These are phyloP conservation scores for Pestalotiopsis sp. DNA, from an alignment of 2,329 filamentous ascomycete genomes.

Conservation along the genomic window DNA sequence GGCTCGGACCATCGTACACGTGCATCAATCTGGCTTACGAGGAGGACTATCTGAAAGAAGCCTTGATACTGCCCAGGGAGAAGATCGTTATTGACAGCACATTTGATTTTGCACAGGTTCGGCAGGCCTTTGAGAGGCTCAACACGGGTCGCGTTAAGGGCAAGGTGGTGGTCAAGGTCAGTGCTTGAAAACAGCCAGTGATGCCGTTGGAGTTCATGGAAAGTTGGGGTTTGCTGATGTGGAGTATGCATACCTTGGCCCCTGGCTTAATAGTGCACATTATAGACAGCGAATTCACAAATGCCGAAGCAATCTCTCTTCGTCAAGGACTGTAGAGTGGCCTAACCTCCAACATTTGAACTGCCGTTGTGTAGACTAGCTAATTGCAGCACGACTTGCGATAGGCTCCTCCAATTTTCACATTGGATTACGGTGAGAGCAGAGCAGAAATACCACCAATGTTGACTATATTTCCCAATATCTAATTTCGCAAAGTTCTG, in stretches of 20 bases:
- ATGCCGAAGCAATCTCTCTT: neutral
- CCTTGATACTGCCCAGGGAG: neutral
- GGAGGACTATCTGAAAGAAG: neutral
- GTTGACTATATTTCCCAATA: neutral
- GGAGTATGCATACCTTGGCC: neutral
- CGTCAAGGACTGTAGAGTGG: neutral
- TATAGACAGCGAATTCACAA: neutral
- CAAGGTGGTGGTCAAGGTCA: neutral
- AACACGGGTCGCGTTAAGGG: neutral
- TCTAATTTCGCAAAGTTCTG: neutral
- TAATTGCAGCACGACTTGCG: neutral
- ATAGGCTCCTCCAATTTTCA: neutral
- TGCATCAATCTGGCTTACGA: slow-evolving; percentile 8
- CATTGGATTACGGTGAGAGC: neutral
- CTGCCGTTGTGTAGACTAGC: neutral
- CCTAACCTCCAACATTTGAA: neutral
- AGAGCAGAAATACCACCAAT: neutral
- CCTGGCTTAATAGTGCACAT: neutral
- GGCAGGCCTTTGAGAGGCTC: neutral
- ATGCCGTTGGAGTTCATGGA: neutral
- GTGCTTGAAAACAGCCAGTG: neutral
- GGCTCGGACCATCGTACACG: slow-evolving; percentile 10
- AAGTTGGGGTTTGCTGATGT: neutral
- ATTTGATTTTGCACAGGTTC: neutral
- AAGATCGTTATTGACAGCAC: slow-evolving; percentile 15